Conservation (phyloP, 495 filamentous ascomycete species). For the Clavariopsis aquatica region DNA sequence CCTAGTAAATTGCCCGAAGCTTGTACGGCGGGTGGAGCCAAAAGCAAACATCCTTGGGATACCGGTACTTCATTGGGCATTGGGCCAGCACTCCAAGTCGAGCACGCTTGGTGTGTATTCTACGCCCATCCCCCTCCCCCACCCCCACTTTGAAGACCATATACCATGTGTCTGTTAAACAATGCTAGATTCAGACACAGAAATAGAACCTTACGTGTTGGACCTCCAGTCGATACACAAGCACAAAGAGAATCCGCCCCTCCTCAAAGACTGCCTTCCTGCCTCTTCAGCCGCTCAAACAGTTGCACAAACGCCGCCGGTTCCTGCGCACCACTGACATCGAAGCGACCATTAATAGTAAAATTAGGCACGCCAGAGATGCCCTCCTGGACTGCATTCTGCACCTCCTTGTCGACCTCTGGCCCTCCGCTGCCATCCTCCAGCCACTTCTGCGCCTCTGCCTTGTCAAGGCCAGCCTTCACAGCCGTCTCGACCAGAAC, state of each 20-base stretch:
- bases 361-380: slow-evolving; percentile 77
- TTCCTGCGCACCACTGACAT: slow-evolving; percentile 46
- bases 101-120: too few species aligned
- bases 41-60: too few species aligned
- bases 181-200: too few species aligned
- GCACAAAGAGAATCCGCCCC: background rate
- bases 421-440: slow-evolving; percentile 62
- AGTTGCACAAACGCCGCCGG: slow-evolving; percentile 45
- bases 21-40: background rate
- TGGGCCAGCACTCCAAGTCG: too few species aligned
- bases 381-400: slow-evolving; percentile 55
- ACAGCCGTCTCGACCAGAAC: slow-evolving; percentile 63
- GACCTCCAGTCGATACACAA: background rate
- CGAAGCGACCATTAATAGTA: slow-evolving; percentile 47
- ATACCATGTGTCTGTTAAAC: too few species aligned
- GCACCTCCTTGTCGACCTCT: slow-evolving; percentile 71
- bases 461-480: slow-evolving; percentile 62
- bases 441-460: slow-evolving; percentile 63
- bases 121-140: too few species aligned
- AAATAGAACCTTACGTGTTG: too few species aligned
- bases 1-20: too few species aligned
- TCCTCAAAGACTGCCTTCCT: slow-evolving; percentile 6
- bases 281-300: slow-evolving; percentile 44
- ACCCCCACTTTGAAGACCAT: too few species aligned
- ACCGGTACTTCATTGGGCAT: too few species aligned